A percentile compares a stretch with the other conserved stretches of the same genome.
These are phyloP conservation scores for Tetrahymena malaccensis DNA, from an alignment of 73 alveolate species.

Conservation along the genomic window DNA sequence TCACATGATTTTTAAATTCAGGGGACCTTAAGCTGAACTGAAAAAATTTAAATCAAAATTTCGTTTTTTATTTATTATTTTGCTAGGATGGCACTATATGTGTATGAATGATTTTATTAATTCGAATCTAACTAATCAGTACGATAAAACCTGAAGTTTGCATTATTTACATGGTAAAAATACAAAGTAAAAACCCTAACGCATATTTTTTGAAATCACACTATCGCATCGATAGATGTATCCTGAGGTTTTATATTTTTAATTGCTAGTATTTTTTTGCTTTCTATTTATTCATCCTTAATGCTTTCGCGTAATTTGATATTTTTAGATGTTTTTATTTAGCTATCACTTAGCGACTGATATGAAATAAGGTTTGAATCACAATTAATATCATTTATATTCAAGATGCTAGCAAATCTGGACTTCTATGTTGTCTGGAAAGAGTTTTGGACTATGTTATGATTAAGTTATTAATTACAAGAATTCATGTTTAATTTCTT, in stretches of 20 bases:
- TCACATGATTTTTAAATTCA: too few species aligned
- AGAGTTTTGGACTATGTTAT: background rate
- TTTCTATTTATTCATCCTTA: background rate
- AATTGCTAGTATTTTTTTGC: background rate
- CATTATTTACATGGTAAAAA: background rate
- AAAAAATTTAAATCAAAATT: too few species aligned
- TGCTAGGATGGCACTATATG: too few species aligned
- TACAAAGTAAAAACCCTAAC: background rate
- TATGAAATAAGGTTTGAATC: background rate
- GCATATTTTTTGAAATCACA: background rate
- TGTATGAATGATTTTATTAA: background rate
- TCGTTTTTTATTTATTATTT: too few species aligned
- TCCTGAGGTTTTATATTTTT: background rate
- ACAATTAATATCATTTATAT: background rate
- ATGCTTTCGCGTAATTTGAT: background rate
- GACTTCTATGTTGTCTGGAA: background rate
- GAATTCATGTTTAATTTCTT: background rate
- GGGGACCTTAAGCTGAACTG: too few species aligned
- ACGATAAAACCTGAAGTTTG: background rate
- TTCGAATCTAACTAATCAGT: background rate
- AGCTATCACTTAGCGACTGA: background rate
- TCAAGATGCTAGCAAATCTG: background rate
- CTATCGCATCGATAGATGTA: background rate
- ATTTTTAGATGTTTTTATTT: background rate
- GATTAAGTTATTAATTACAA: background rate